A percentile compares a stretch with the other conserved stretches of the same genome.
Conservation (phyloP, 768 basidiomycete genomes). For the Boletus reticulatus region DNA sequence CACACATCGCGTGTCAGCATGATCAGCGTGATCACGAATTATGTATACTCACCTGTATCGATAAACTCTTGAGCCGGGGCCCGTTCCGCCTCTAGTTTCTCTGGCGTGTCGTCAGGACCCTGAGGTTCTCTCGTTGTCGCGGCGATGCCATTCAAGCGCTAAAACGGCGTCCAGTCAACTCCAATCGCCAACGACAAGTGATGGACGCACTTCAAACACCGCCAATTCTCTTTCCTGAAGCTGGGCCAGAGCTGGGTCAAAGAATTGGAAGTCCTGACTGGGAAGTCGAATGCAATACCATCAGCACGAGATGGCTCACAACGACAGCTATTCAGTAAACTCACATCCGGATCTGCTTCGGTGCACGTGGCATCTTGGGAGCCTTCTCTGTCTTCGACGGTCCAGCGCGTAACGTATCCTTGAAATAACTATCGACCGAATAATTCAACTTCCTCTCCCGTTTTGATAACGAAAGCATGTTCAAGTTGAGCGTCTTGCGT, state of each 20-base stretch:
- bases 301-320: not conserved
- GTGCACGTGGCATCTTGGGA: constrained; percentile 79
- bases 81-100: constrained; percentile 81
- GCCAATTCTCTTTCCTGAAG: constrained; percentile 87
- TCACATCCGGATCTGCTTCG: constrained; percentile 83
- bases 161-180: not conserved
- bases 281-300: not conserved
- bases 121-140: constrained; percentile 64
- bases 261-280: constrained; percentile 98
- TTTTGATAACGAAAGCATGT: constrained; percentile 85
- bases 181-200: too few species aligned
- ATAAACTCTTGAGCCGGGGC: constrained; percentile 80
- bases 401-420: constrained; percentile 81
- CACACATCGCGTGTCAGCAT: not conserved
- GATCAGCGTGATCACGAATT: not conserved
- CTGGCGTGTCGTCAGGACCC: constrained; percentile 74
- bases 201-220: constrained; percentile 60
- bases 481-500: constrained; percentile 70
- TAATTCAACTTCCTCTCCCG: constrained; percentile 93
- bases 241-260: constrained; percentile 72
- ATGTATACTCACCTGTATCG: constrained; percentile 59
- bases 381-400: constrained; percentile 79
- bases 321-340: constrained; percentile 26
- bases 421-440: constrained; percentile 94
- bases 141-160: constrained; percentile 66